These are phyloP conservation scores for Phanerodontia chrysosporium DNA, from an alignment of 768 basidiomycete genomes.

Conservation along the genomic window DNA sequence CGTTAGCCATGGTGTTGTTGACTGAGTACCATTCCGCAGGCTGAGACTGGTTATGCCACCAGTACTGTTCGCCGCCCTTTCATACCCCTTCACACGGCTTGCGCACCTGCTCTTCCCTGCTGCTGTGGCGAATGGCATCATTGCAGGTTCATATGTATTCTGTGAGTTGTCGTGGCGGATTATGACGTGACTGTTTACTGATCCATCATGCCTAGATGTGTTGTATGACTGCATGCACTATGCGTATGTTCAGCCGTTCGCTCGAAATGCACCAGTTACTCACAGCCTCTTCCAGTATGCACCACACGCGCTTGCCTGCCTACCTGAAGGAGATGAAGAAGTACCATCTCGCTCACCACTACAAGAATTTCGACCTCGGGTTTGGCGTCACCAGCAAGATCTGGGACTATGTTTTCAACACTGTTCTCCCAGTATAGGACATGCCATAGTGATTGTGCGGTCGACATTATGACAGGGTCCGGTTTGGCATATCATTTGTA, in stretches of 20 bases:
- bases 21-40: slow-evolving; percentile 33
- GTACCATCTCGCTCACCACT: slow-evolving; percentile 96
- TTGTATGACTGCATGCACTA: slow-evolving; percentile 92
- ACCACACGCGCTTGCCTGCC: slow-evolving; percentile 80
- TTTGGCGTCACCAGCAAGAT: slow-evolving; percentile 97
- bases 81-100: slow-evolving; percentile 83
- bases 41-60: slow-evolving; percentile 98
- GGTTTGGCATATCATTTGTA: not conserved
- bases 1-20: not conserved
- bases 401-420: slow-evolving; percentile 93
- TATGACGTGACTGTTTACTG: too few species aligned
- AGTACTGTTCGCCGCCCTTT: slow-evolving; percentile 67
- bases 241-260: slow-evolving; percentile 47
- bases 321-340: slow-evolving; percentile 94
- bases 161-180: slow-evolving; percentile 39
- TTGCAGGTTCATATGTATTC: slow-evolving; percentile 72
- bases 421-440: slow-evolving; percentile 58
- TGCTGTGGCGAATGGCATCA: slow-evolving; percentile 86
- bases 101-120: slow-evolving; percentile 80
- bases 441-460: not conserved
- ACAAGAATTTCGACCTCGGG: slow-evolving; percentile 96
- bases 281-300: slow-evolving; percentile 45
- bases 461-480: not conserved
- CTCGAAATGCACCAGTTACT: slow-evolving; percentile 9
- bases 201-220: slow-evolving; percentile 47